Conservation (phyloP, 306 rosid species). For the Vigna mungo region DNA sequence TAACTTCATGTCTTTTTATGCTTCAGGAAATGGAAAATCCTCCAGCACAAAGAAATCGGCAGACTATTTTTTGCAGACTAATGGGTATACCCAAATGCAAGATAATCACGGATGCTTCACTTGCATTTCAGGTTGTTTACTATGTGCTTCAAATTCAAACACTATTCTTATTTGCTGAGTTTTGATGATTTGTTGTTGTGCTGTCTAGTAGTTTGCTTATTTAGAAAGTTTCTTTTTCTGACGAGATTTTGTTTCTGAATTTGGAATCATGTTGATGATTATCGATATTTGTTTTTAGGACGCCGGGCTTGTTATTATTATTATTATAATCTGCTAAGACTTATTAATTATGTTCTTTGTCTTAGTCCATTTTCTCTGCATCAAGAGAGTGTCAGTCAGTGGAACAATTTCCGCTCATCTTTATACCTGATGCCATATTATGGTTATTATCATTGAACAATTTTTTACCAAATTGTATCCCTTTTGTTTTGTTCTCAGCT, state of each 20-base stretch:
- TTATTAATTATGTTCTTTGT: constrained; percentile 10
- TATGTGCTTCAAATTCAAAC: constrained; percentile 24
- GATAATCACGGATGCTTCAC: constrained; percentile 68
- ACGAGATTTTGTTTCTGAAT: constrained; percentile 8
- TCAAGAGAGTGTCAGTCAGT: neutral
- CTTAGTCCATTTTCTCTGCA: constrained; percentile 1
- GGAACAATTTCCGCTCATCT: constrained; percentile 21
- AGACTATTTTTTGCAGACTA: constrained; percentile 62
- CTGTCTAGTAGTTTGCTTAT: constrained; percentile 17
- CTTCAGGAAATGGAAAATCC: constrained; percentile 69
- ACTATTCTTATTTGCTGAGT: constrained; percentile 23
- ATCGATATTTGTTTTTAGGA: constrained; percentile 15
- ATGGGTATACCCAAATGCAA: constrained; percentile 64
- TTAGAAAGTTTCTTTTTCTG: constrained; percentile 5
- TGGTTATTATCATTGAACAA: neutral
- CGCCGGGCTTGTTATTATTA: neutral
- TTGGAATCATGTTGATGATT: constrained; percentile 25
- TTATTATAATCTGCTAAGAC: neutral
- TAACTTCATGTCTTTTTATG: constrained; percentile 25
- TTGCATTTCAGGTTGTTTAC: constrained; percentile 84
- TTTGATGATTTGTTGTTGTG: constrained; percentile 25
- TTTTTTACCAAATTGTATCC: neutral
- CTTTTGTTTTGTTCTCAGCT: constrained; percentile 21
- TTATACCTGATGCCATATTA: neutral
- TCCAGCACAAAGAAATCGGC: constrained; percentile 61